Evolutionary conservation across 1,284 basidiomycete species (phyloP).

Genomic region (Rhodotorula sp.): DNA sequence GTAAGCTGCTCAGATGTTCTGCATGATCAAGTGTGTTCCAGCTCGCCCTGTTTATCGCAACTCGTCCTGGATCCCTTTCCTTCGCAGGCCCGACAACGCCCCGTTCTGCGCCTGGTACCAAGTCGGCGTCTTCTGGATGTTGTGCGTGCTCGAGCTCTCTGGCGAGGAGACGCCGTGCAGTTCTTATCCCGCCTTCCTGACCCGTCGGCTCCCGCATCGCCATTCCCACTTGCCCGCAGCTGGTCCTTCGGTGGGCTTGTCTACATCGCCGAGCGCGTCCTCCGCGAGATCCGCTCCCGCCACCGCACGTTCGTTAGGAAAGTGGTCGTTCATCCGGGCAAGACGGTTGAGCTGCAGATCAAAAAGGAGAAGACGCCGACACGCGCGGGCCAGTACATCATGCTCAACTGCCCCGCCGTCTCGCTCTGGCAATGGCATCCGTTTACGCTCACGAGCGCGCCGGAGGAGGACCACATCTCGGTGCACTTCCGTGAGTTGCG

Average conservation of each 20-base stretch:
- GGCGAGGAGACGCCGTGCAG: no score
- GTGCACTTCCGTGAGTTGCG: constrained; percentile 70
- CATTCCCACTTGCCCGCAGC: constrained; percentile 24
- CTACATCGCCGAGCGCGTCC: constrained; percentile 78
- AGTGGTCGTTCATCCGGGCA: constrained; percentile 84
- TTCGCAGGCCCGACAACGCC: constrained; percentile 69
- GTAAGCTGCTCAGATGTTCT: constrained; percentile 38
- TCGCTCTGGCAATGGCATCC: constrained; percentile 94
- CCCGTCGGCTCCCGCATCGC: constrained; percentile 65
- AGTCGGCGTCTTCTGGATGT: constrained; percentile 90
- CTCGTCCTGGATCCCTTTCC: no score
- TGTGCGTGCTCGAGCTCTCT: constrained; percentile 45
- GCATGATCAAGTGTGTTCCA: constrained; percentile 29
- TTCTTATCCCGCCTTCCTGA: not conserved
- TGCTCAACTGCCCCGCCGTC: constrained; percentile 74
- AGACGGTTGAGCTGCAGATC: constrained; percentile 87
- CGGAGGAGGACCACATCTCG: constrained; percentile 86
- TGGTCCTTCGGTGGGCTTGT: constrained; percentile 84
- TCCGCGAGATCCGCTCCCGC: constrained; percentile 81
- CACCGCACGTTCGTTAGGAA: constrained; percentile 87
- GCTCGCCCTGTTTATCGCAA: no score
- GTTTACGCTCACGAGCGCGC: constrained; percentile 77
- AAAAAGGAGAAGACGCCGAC: constrained; percentile 71
- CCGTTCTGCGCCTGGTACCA: constrained; percentile 78
- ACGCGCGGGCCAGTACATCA: constrained; percentile 64